Evolutionary conservation across 345 rosid species (phyloP).

Genomic region (Ricinus communis): DNA sequence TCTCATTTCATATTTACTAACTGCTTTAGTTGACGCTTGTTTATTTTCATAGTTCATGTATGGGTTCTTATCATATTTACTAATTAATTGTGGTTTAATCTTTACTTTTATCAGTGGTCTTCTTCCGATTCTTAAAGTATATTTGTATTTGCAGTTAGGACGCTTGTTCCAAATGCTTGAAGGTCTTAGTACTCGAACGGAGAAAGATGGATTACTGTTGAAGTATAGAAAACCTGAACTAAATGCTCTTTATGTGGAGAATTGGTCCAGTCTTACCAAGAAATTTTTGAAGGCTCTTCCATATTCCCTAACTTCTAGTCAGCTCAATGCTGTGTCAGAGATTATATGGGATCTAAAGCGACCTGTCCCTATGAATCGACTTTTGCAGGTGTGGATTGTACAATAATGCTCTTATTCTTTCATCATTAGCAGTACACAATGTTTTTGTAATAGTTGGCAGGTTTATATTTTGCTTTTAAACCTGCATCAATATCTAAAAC

Average conservation of each 20-base stretch:
- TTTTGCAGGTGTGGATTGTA: conserved; percentile 68
- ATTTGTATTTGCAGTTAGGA: conserved; percentile 59
- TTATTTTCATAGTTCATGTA: neutral
- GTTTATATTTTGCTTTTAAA: neutral
- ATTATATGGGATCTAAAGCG: conserved; percentile 93
- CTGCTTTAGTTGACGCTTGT: neutral
- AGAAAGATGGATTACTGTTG: conserved; percentile 76
- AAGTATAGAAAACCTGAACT: conserved; percentile 67
- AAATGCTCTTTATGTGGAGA: conserved; percentile 52
- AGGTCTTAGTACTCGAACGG: conserved; percentile 69
- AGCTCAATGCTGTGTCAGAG: conserved; percentile 82
- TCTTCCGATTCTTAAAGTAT: conserved; percentile 14
- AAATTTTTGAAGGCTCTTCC: conserved; percentile 76
- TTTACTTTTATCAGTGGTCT: neutral
- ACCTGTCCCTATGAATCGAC: conserved; percentile 91
- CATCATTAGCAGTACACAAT: neutral
- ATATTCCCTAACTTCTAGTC: conserved; percentile 85
- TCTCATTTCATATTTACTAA: neutral
- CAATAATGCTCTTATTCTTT: conserved; percentile 13
- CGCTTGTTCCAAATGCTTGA: conserved; percentile 93
- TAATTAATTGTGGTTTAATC: neutral
- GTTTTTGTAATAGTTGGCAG: conserved; percentile 2
- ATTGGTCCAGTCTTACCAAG: conserved; percentile 81
- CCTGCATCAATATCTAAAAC: neutral
- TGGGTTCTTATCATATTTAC: neutral